These are phyloP conservation scores for Populus deltoides DNA, from an alignment of 345 rosid genomes.

Conservation along the genomic window DNA sequence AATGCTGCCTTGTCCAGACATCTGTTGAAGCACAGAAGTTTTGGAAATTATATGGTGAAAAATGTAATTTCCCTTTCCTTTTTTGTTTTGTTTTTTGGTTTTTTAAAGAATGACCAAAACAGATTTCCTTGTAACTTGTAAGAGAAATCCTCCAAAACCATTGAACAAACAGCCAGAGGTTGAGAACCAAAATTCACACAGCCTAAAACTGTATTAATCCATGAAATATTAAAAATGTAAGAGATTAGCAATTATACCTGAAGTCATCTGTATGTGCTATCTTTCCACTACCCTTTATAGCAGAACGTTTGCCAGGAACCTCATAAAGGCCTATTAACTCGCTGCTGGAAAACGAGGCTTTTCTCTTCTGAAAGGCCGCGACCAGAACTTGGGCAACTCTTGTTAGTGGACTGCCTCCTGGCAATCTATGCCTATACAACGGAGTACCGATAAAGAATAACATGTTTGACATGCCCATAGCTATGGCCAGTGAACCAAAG, in stretches of 20 bases:
- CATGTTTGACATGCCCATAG: constrained; percentile 79
- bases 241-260: constrained; percentile 36
- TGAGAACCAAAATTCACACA: too few relatives aligned
- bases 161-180: too few relatives aligned
- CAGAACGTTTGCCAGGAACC: constrained; percentile 67
- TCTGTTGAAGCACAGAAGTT: constrained; percentile 27
- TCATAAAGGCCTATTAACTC: constrained; percentile 76
- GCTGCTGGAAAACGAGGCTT: constrained; percentile 56
- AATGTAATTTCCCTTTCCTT: too few relatives aligned
- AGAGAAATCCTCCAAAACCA: too few relatives aligned
- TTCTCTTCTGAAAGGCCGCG: constrained; percentile 69
- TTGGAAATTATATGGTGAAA: too few relatives aligned
- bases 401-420: constrained; percentile 94
- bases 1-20: constrained; percentile 91
- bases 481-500: constrained; percentile 77
- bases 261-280: constrained; percentile 65
- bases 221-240: not conserved
- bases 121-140: too few relatives aligned
- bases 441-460: constrained; percentile 84
- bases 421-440: constrained; percentile 83
- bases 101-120: too few relatives aligned
- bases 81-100: too few relatives aligned
- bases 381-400: constrained; percentile 83
- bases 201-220: too few relatives aligned
- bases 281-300: constrained; percentile 77